These are phyloP conservation scores for Puccinia novopanici DNA, from an alignment of 1,284 basidiomycete genomes.

Conservation along the genomic window DNA sequence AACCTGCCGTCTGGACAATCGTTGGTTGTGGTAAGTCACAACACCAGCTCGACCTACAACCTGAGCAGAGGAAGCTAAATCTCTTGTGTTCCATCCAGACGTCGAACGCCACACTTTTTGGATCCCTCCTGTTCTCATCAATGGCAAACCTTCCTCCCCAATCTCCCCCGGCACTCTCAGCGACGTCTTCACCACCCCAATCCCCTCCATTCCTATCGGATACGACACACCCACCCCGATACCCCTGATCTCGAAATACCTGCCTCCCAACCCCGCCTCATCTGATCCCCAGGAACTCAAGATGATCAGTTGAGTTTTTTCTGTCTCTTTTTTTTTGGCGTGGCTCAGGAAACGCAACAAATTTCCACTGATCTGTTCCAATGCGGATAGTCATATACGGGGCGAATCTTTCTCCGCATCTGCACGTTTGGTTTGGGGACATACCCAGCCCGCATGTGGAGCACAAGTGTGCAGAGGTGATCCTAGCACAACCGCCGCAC, in stretches of 20 bases:
- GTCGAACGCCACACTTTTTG: slow-evolving; percentile 60
- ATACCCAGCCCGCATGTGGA: slow-evolving; percentile 83
- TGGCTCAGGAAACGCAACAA: slow-evolving; percentile 63
- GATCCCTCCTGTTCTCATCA: slow-evolving; percentile 57
- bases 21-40: slow-evolving; percentile 76
- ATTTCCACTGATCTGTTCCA: slow-evolving; percentile 54
- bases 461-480: slow-evolving; percentile 81
- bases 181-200: slow-evolving; percentile 56
- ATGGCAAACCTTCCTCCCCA: slow-evolving; percentile 51
- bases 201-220: slow-evolving; percentile 61
- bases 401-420: slow-evolving; percentile 76
- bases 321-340: slow-evolving; percentile 60
- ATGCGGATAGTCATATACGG: slow-evolving; percentile 82
- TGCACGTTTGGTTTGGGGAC: slow-evolving; percentile 82
- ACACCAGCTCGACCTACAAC: too few relatives aligned
- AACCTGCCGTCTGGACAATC: slow-evolving; percentile 89
- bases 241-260: slow-evolving; percentile 37
- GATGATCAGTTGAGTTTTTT: slow-evolving; percentile 74
- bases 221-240: slow-evolving; percentile 54
- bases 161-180: slow-evolving; percentile 50
- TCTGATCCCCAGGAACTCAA: slow-evolving; percentile 76
- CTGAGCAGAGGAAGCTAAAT: slow-evolving; percentile 47
- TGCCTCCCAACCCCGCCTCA: slow-evolving; percentile 2
- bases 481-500: slow-evolving; percentile 58
- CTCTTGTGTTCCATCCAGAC: slow-evolving; percentile 58